phyloP scores from a whole-genome alignment of 208 protist genomes.

The Trypanosoma avium region DNA sequence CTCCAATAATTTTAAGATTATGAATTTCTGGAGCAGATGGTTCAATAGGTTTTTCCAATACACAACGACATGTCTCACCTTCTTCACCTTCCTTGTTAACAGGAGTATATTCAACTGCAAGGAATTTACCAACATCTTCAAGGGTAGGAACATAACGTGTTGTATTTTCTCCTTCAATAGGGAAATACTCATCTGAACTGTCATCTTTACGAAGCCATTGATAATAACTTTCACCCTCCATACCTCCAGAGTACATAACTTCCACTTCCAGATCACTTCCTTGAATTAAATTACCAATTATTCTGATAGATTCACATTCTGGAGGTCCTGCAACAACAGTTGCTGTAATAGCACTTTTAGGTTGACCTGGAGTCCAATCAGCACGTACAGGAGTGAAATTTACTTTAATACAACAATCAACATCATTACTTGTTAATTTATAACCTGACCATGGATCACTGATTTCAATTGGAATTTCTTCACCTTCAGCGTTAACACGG shows the following conservation, averaged over 20 bases:
- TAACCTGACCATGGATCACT: conserved; percentile 84
- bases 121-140: conserved; percentile 85
- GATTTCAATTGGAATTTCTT: conserved; percentile 66
- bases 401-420: conserved; percentile 85
- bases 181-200: conserved; percentile 60
- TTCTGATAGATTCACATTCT: conserved; percentile 89
- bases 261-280: conserved; percentile 82
- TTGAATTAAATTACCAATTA: conserved; percentile 86
- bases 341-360: conserved; percentile 63
- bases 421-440: conserved; percentile 69
- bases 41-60: conserved; percentile 87
- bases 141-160: conserved; percentile 74
- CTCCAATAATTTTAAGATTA: conserved; percentile 69
- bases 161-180: conserved; percentile 78
- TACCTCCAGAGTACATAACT: conserved; percentile 82
- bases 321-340: conserved; percentile 65
- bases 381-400: conserved; percentile 87
- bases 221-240: conserved; percentile 86
- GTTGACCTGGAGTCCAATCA: conserved; percentile 89
- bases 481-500: conserved; percentile 67
- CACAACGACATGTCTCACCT: conserved; percentile 88
- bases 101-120: conserved; percentile 92
- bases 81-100: conserved; percentile 80
- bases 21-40: conserved; percentile 52
- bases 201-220: conserved; percentile 89